These are phyloP conservation scores for Fusarium napiforme DNA, from an alignment of 2,329 filamentous ascomycete species.

Conservation along the genomic window DNA sequence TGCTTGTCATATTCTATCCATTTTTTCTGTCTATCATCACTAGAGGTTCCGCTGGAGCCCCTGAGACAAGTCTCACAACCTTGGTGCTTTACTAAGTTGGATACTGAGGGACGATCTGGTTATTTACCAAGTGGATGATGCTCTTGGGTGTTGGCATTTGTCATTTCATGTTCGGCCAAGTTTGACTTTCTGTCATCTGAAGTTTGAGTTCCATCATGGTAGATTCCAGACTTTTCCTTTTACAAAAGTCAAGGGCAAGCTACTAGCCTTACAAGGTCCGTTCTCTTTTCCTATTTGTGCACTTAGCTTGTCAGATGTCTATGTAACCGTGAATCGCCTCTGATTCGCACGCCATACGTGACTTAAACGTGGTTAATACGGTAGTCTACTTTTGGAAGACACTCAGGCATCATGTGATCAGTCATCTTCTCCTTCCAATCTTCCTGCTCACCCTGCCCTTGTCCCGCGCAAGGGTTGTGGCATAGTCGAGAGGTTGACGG, in stretches of 20 bases:
- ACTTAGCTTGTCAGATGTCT: slow-evolving; percentile 18
- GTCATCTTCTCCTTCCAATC: background rate
- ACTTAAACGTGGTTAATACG: slow-evolving; percentile 3
- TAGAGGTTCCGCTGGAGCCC: background rate
- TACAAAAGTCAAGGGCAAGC: background rate
- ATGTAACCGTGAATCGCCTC: slow-evolving; percentile 12
- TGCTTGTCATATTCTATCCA: background rate
- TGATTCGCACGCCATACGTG: slow-evolving; percentile 26
- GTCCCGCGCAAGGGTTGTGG: slow-evolving; percentile 3
- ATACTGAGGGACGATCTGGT: background rate
- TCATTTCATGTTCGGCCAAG: background rate
- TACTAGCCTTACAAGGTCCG: background rate
- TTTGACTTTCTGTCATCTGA: background rate
- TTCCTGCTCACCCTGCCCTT: slow-evolving; percentile 5
- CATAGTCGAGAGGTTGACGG: background rate
- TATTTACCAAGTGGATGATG: background rate
- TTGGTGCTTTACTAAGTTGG: background rate
- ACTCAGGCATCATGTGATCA: slow-evolving; percentile 20
- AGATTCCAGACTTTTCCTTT: slow-evolving; percentile 9
- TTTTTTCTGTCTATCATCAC: background rate
- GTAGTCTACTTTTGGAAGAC: slow-evolving; percentile 8
- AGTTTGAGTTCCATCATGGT: background rate
- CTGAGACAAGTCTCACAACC: background rate
- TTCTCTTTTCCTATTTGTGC: slow-evolving; percentile 7
- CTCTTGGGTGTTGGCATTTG: slow-evolving; percentile 1